Evolutionary conservation across 176 grass and related monocot species (phyloP), one percentile per base, ranked within the genome.

Genomic region (Triticum timopheevii): DNA sequence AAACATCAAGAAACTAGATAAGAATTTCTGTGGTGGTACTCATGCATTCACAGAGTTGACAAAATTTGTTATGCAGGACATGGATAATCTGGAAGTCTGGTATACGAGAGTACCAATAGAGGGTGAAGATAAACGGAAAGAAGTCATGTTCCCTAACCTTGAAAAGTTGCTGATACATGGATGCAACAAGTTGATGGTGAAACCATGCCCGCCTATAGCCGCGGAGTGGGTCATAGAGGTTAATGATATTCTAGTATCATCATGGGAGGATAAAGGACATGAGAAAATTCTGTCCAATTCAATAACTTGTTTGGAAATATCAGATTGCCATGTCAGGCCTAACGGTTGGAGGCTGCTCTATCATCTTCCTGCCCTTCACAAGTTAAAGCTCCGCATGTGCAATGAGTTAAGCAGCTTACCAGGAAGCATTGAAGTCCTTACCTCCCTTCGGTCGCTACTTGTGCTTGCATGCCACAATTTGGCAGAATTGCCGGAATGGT

Each of bases 61-160:
- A 79, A 62, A 36, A 63, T 40, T 79, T 79, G 38, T 79, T 79
- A 36, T 63, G 6, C 58, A 79, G 58, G 58, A 40, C 58, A 79
- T 79, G 77, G 36, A 63, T 12, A 79, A 79, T 79, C 56, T 79
- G 7, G 56, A 79, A 63, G 59, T 79, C 7, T 63, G 77, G 77
- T 16, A 15, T n/a, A 79, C 77, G n/a, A 40, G 12, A 24, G 20
- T 79, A 63, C 39, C 34, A 39, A 40, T 63, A 79, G 58, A 35
- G 24, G 12, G 12, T 63, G 33, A 63, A 16, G 20, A 25, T 42
- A 62, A 40, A 62, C 63, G 34, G 77, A 13, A 39, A 79, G 59
- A 63, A 63, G 36, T 79, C 54, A 40, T 79, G 34, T 79, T 79
- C 6, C 77, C 77, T 38, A 79, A 25, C 34, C 77, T 79, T 79